Percentiles rank a stretch among this genome's conserved stretches.
Conservation (phyloP, 495 filamentous ascomycete species). For the Penicillium manginii region DNA sequence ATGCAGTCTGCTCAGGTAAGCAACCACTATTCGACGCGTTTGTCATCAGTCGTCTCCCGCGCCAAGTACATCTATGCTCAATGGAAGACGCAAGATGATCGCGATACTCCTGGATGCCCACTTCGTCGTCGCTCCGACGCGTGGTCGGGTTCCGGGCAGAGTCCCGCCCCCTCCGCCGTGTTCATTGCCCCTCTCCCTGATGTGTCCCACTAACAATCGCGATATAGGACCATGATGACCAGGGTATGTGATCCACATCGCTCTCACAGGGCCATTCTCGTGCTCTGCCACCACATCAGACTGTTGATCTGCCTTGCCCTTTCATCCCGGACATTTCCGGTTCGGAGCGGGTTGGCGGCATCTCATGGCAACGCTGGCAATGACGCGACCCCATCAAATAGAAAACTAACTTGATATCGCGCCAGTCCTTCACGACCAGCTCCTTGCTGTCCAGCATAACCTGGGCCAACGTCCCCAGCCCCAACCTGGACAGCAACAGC, state of each 20-base stretch:
- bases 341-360: neutral
- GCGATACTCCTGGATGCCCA: neutral
- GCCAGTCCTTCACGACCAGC: slow-evolving; percentile 58
- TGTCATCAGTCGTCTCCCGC: slow-evolving; percentile 48
- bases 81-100: slow-evolving; percentile 13
- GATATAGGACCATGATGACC: slow-evolving; percentile 54
- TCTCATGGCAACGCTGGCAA: neutral
- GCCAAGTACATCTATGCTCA: slow-evolving; percentile 24
- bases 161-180: slow-evolving; percentile 15
- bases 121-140: slow-evolving; percentile 16
- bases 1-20: slow-evolving; percentile 64
- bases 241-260: slow-evolving; percentile 45
- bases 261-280: neutral
- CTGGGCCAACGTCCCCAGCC: slow-evolving; percentile 42
- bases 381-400: neutral
- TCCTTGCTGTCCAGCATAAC: slow-evolving; percentile 54
- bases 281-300: neutral
- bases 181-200: neutral
- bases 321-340: neutral
- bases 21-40: slow-evolving; percentile 40
- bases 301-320: neutral
- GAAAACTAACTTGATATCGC: slow-evolving; percentile 26
- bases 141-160: slow-evolving; percentile 11
- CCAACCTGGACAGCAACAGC: slow-evolving; percentile 41
- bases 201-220: slow-evolving; percentile 8